Conservation (phyloP, 2,329 filamentous ascomycete genomes). For the Penicillium sclerotigenum region DNA sequence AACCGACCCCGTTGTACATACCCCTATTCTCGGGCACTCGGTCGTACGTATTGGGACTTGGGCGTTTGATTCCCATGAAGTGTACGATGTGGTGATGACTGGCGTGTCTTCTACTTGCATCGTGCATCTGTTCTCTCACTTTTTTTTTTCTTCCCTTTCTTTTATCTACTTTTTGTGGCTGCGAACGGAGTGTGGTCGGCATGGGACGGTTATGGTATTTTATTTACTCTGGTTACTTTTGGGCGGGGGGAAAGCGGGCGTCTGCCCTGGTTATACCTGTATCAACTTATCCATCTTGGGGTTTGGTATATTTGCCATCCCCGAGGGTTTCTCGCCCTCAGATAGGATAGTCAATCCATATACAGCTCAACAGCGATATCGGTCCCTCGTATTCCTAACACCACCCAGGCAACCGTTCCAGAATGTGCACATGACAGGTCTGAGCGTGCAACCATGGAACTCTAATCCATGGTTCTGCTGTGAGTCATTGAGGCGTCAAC, state of each 20-base stretch:
- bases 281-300: slow-evolving; percentile 12
- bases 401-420: neutral
- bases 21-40: slow-evolving; percentile 19
- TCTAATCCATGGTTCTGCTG: neutral
- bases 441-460: neutral
- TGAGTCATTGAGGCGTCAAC: neutral
- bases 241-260: neutral
- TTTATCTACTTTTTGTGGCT: slow-evolving; percentile 18
- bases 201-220: slow-evolving; percentile 27
- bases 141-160: slow-evolving; percentile 17
- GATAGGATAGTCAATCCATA: slow-evolving; percentile 12
- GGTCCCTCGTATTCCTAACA: neutral
- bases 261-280: slow-evolving; percentile 11
- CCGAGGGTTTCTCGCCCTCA: neutral
- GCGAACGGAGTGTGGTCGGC: slow-evolving; percentile 33
- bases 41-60: slow-evolving; percentile 22
- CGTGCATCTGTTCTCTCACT: slow-evolving; percentile 23
- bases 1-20: slow-evolving; percentile 26
- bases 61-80: slow-evolving; percentile 13
- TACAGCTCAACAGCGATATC: slow-evolving; percentile 9
- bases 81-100: slow-evolving; percentile 29
- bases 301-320: slow-evolving; percentile 2
- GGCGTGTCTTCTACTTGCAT: slow-evolving; percentile 20
- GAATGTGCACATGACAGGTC: neutral
- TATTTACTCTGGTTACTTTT: slow-evolving; percentile 13